Evolutionary conservation across 352 stramenopile genomes (phyloP).

Genomic region (Globisporangium alternatum): DNA sequence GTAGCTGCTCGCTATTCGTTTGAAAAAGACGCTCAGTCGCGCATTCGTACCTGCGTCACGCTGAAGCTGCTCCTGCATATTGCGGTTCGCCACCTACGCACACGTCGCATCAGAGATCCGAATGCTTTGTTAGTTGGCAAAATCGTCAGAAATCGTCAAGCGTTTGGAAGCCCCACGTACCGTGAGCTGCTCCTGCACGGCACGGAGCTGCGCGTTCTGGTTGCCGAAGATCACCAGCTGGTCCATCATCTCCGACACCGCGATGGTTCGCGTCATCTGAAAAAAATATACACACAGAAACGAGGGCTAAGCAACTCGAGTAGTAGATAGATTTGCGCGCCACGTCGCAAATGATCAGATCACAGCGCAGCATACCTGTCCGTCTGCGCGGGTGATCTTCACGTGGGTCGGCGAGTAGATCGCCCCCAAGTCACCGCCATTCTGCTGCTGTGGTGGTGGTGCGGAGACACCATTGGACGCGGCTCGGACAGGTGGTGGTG

Average conservation of each 20-base stretch:
- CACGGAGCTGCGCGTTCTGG: slow-evolving; percentile 59
- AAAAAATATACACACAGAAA: neutral
- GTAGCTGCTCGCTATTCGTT: neutral
- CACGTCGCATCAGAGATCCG: neutral
- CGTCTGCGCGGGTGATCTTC: slow-evolving; percentile 67
- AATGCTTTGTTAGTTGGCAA: neutral
- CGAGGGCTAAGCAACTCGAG: neutral
- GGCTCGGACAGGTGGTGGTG: slow-evolving; percentile 3
- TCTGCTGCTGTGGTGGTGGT: neutral
- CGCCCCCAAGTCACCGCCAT: slow-evolving; percentile 29
- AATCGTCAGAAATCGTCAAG: neutral
- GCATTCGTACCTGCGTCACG: slow-evolving; percentile 27
- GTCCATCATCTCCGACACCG: slow-evolving; percentile 79
- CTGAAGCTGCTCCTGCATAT: slow-evolving; percentile 67
- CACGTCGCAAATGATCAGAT: too few relatives aligned
- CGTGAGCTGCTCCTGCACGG: slow-evolving; percentile 62
- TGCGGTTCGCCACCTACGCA: slow-evolving; percentile 59
- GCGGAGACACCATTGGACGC: neutral
- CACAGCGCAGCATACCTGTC: slow-evolving; percentile 25
- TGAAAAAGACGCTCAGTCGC: neutral
- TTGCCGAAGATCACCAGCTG: slow-evolving; percentile 68
- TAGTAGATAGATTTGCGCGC: neutral
- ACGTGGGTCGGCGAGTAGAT: slow-evolving; percentile 71
- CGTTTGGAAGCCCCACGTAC: slow-evolving; percentile 25
- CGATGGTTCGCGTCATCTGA: slow-evolving; percentile 66